Conservation (phyloP, 1,284 basidiomycete genomes). For the Rugosomyces carneus region DNA sequence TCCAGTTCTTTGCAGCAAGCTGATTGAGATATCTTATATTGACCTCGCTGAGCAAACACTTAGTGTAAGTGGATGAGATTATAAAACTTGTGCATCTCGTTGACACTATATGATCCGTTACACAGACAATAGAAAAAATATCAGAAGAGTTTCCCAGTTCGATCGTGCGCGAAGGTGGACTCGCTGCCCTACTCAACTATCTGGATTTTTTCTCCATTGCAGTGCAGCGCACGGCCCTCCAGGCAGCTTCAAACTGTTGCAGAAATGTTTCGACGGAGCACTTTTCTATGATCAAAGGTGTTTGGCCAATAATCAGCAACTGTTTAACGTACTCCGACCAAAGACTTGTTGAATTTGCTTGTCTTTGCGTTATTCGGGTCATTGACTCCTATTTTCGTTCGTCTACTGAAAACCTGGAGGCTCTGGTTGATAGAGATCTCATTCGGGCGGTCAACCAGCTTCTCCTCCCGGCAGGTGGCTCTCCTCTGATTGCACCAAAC, state of each 20-base stretch:
- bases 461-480: slow-evolving; percentile 82
- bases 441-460: slow-evolving; percentile 81
- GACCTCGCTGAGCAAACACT: slow-evolving; percentile 95
- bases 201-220: slow-evolving; percentile 97
- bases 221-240: slow-evolving; percentile 92
- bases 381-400: slow-evolving; percentile 87
- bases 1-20: slow-evolving; percentile 89
- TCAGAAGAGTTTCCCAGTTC: slow-evolving; percentile 93
- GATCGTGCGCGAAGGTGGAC: slow-evolving; percentile 90
- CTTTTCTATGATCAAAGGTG: slow-evolving; percentile 81
- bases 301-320: slow-evolving; percentile 89
- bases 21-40: slow-evolving; percentile 94
- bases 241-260: slow-evolving; percentile 93
- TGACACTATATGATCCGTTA: slow-evolving; percentile 14
- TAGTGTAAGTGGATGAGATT: slow-evolving; percentile 60
- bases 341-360: slow-evolving; percentile 89
- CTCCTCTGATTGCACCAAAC: slow-evolving; percentile 74
- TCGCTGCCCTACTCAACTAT: slow-evolving; percentile 86
- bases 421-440: slow-evolving; percentile 76
- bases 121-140: slow-evolving; percentile 92
- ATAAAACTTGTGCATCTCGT: slow-evolving; percentile 6
- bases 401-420: slow-evolving; percentile 79
- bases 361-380: slow-evolving; percentile 87
- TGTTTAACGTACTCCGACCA: slow-evolving; percentile 89
- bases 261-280: slow-evolving; percentile 83